These are phyloP conservation scores for Daedalea quercina DNA, from an alignment of 768 basidiomycete species.

Conservation along the genomic window DNA sequence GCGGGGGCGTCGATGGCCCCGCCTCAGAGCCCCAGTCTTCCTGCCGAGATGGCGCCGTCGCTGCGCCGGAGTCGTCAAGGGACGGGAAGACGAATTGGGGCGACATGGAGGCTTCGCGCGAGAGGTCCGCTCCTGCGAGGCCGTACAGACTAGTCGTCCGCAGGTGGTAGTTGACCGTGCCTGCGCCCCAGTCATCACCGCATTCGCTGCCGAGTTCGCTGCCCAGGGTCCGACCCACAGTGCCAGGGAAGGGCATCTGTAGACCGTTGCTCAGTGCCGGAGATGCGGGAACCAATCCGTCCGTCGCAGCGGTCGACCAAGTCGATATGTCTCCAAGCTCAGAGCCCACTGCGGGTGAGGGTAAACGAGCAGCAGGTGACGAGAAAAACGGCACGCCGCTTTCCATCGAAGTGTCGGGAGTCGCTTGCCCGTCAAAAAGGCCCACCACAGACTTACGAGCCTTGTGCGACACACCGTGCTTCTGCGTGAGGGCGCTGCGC, in stretches of 20 bases:
- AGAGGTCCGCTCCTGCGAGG: conserved; percentile 24
- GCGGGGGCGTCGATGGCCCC: conserved; percentile 11
- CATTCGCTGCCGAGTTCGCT: conserved; percentile 54
- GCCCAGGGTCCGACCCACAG: conserved; percentile 36
- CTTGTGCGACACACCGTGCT: conserved; percentile 16
- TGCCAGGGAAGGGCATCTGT: conserved; percentile 10
- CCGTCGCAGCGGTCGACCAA: conserved; percentile 19
- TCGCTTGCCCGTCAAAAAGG: conserved; percentile 35
- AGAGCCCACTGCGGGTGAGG: not conserved
- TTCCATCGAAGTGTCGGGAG: not conserved
- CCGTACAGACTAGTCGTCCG: conserved; percentile 52
- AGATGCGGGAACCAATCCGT: conserved; percentile 10
- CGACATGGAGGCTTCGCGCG: conserved; percentile 7
- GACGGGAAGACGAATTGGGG: conserved; percentile 4
- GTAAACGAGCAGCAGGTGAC: conserved; percentile 2
- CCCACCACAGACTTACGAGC: conserved; percentile 53
- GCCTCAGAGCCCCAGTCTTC: conserved; percentile 4
- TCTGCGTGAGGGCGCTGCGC: conserved; percentile 6
- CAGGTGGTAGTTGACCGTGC: conserved; percentile 36
- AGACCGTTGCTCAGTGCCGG: conserved; percentile 9
- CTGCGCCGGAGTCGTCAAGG: not conserved
- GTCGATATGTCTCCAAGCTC: conserved; percentile 10
- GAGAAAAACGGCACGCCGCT: not conserved
- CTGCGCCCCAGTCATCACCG: conserved; percentile 36
- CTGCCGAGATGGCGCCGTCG: not conserved